Evolutionary conservation across 78 protist genomes (phyloP), one percentile per base, ranked within the genome.

Genomic region (Bodo saltans): DNA sequence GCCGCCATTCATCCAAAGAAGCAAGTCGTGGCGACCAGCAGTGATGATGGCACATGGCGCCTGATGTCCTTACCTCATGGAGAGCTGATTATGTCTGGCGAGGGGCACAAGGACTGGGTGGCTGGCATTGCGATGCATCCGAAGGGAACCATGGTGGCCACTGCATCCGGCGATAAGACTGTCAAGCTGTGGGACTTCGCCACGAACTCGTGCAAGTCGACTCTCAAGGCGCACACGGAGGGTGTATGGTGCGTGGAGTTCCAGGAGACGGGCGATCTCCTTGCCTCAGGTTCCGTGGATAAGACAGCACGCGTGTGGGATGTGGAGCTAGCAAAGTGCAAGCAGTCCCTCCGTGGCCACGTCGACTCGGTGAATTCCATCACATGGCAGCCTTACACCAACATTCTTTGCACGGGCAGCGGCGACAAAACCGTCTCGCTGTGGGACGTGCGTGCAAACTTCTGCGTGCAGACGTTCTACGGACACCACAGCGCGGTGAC

Each of bases 361-460:
- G 94, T 92, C 41, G 95, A 94, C 85, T 39, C 86, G 26, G 89
- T 94, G 74, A 94, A 94, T 81, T 32, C 72, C 28, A 42, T 85
- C 27, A 25, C 27, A 39, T 94, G 85, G 74, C 90, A 84, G 88
- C 95, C 97, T 42, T 88, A 29, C 75, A 67, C 95, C 17, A 88
- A 90, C 87, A 68, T n/a, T 78, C 0, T 91, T 28, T 32, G 79
- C 78, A 91, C 97, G 8, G 90, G 87, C 80, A 83, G 92, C 0
- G 94, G 92, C 29, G 97, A 94, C 92, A 91, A 94, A 87, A 92
- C 90, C 26, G 90, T 84, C 53, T 90, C 93, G 42, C 52, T 94
- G n/a, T 94, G 97, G 97, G 97, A 94, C 75, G 70, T 78, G 8
- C 85, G 95, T 34, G 37, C 88, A 0, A 85, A 78, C 39, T 75